Conservation (phyloP, 2,329 filamentous ascomycete genomes). For the Nothophaeocryptopus gaeumannii region DNA sequence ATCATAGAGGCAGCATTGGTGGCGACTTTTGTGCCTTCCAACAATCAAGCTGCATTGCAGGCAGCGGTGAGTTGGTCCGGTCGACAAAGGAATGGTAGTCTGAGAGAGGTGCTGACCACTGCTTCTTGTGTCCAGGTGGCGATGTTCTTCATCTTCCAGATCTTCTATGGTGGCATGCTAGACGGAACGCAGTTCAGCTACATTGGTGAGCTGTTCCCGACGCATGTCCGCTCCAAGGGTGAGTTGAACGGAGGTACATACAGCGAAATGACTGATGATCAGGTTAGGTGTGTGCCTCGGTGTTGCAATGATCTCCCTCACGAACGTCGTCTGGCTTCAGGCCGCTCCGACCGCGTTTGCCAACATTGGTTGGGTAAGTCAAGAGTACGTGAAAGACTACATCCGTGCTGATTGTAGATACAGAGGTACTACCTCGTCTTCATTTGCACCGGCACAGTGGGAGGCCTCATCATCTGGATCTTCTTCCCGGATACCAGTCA, state of each 20-base stretch:
- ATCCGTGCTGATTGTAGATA: too few relatives aligned
- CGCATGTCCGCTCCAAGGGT: conserved; percentile 26
- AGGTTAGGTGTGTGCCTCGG: conserved; percentile 22
- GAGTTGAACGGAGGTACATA: too few relatives aligned
- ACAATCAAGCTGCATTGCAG: conserved; percentile 19
- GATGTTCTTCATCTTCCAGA: conserved; percentile 19
- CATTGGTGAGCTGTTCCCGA: conserved; percentile 20
- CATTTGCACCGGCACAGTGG: conserved; percentile 21
- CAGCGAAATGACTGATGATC: too few relatives aligned
- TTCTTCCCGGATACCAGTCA: conserved; percentile 19
- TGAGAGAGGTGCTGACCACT: too few relatives aligned
- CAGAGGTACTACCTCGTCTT: conserved; percentile 21
- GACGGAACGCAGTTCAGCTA: conserved; percentile 25
- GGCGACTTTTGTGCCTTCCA: conserved; percentile 14
- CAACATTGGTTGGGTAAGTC: conserved; percentile 19
- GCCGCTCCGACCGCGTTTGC: conserved; percentile 18
- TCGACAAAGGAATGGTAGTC: too few relatives aligned
- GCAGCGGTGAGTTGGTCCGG: too few relatives aligned
- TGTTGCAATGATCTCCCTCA: conserved; percentile 24
- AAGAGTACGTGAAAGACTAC: too few relatives aligned
- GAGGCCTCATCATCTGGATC: conserved; percentile 18
- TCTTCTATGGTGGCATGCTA: conserved; percentile 20
- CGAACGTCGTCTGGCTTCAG: conserved; percentile 28
- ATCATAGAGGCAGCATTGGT: conserved; percentile 19
- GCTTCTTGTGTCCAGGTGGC: too few relatives aligned